phyloP scores from a whole-genome alignment of 1,284 basidiomycete genomes.

The Cronartium ribicola region DNA sequence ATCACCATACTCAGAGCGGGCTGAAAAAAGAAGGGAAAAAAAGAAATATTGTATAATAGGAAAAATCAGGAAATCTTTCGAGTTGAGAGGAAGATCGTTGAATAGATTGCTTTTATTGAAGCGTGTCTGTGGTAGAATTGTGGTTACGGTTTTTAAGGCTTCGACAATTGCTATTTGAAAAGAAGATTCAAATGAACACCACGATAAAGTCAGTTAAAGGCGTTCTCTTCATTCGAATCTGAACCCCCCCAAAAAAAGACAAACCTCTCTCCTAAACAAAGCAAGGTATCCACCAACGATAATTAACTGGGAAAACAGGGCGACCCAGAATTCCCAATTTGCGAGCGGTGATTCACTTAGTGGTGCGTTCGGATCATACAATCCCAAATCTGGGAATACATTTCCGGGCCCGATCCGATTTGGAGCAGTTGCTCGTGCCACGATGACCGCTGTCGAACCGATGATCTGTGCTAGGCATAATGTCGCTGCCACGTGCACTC shows the following conservation, averaged over 20 bases:
- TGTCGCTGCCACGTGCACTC: constrained; percentile 85
- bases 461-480: constrained; percentile 71
- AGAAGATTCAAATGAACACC: neutral
- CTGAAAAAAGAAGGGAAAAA: no score
- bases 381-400: constrained; percentile 85
- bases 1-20: no score
- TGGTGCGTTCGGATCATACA: constrained; percentile 61
- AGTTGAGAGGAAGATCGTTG: no score
- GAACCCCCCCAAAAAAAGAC: neutral
- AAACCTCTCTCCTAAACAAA: constrained; percentile 77
- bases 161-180: constrained; percentile 1
- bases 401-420: constrained; percentile 74
- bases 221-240: neutral
- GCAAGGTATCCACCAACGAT: constrained; percentile 88
- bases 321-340: constrained; percentile 75
- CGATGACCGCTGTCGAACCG: constrained; percentile 67
- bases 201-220: neutral
- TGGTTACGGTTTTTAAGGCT: neutral
- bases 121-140: no score
- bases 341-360: constrained; percentile 29
- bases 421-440: constrained; percentile 77
- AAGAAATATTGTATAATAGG: no score
- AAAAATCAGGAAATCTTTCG: no score
- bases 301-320: constrained; percentile 69
- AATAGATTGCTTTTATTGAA: no score